These are phyloP conservation scores for Exophiala calicioides DNA, from an alignment of 2,329 filamentous ascomycete genomes.

Conservation along the genomic window DNA sequence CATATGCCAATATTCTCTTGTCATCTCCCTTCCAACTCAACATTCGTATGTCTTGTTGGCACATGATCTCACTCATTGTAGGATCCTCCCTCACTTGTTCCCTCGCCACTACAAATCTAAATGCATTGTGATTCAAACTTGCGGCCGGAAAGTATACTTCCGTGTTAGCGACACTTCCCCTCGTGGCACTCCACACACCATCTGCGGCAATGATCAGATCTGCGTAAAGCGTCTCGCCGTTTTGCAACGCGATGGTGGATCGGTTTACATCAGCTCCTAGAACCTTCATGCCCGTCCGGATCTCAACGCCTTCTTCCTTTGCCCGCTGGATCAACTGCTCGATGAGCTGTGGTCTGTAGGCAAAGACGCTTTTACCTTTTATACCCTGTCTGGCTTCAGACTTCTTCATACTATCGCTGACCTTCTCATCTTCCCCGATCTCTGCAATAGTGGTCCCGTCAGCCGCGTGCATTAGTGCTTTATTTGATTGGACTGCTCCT, in stretches of 20 bases:
- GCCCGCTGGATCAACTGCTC: neutral
- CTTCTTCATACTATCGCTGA: too few relatives aligned
- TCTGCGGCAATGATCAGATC: conserved; percentile 3
- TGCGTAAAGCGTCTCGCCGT: neutral
- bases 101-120: neutral
- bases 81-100: neutral
- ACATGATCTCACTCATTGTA: neutral
- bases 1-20: neutral
- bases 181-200: neutral
- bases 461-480: neutral
- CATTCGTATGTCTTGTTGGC: neutral
- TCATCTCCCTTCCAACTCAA: neutral
- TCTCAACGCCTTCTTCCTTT: neutral
- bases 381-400: neutral
- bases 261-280: neutral
- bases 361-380: conserved; percentile 8
- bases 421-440: neutral
- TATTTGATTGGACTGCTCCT: neutral
- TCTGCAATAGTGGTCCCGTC: neutral
- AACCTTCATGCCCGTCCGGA: neutral
- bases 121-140: neutral
- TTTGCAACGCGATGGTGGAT: neutral
- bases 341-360: neutral
- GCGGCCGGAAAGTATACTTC: neutral
- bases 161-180: neutral